phyloP scores from a whole-genome alignment of 2,329 filamentous ascomycete genomes.

The Elsinoe necatrix region DNA sequence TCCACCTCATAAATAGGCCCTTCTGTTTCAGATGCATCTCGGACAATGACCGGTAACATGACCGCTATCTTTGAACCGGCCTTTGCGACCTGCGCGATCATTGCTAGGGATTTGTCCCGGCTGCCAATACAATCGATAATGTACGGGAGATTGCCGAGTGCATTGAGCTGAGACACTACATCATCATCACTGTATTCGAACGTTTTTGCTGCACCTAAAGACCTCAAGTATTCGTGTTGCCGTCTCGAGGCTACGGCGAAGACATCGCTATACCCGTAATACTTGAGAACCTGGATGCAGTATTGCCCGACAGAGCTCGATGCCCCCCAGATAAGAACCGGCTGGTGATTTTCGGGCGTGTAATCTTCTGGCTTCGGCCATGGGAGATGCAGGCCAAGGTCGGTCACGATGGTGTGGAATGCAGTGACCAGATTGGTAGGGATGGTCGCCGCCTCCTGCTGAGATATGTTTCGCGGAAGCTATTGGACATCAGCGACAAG shows the following conservation, averaged over 20 bases:
- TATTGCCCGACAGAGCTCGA: conserved; percentile 29
- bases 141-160: conserved; percentile 32
- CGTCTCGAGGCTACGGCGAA: conserved; percentile 24
- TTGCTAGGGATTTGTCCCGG: conserved; percentile 39
- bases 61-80: conserved; percentile 47
- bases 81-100: conserved; percentile 44
- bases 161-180: conserved; percentile 24
- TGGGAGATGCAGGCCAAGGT: conserved; percentile 47
- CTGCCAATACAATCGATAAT: conserved; percentile 52
- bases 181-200: conserved; percentile 24
- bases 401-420: conserved; percentile 46
- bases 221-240: conserved; percentile 25
- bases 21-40: conserved; percentile 41
- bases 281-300: conserved; percentile 37
- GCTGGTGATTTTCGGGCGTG: conserved; percentile 28
- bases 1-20: conserved; percentile 50
- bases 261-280: conserved; percentile 47
- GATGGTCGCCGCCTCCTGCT: conserved; percentile 45
- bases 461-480: conserved; percentile 36
- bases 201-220: conserved; percentile 19
- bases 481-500: conserved; percentile 20
- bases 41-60: conserved; percentile 52
- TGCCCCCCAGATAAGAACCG: conserved; percentile 33
- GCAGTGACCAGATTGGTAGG: conserved; percentile 50
- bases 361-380: conserved; percentile 47